Percentiles rank a stretch among this genome's conserved stretches.
phyloP scores from a whole-genome alignment of 2,329 filamentous ascomycete species.

The Penicillium rolfsii region DNA sequence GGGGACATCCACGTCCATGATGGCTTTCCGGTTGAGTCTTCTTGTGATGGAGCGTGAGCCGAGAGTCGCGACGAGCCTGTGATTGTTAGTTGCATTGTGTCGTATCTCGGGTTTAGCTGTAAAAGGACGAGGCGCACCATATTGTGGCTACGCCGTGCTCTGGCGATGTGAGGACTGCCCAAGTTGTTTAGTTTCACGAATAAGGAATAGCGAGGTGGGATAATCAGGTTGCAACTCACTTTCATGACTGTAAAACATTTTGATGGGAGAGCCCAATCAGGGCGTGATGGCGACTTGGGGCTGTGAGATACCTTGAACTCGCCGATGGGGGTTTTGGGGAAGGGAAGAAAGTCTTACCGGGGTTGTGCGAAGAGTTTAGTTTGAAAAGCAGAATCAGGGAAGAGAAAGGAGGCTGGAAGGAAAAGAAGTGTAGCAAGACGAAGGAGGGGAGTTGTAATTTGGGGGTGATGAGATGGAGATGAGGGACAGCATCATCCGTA shows the following conservation, averaged over 20 bases:
- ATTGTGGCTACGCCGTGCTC: constrained; percentile 94
- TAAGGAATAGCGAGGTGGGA: constrained; percentile 7
- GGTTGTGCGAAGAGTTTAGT: neutral
- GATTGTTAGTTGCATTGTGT: constrained; percentile 28
- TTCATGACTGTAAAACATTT: constrained; percentile 96
- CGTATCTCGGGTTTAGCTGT: neutral
- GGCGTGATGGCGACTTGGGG: neutral
- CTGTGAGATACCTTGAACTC: neutral
- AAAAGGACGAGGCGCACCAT: constrained; percentile 63
- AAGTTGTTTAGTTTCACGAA: constrained; percentile 26
- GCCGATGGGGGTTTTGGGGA: neutral
- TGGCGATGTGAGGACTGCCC: constrained; percentile 73
- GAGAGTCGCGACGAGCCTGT: constrained; percentile 87
- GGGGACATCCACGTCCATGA: constrained; percentile 82
- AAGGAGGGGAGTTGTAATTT: neutral
- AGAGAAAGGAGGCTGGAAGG: neutral
- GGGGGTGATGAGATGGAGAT: neutral
- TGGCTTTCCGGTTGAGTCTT: constrained; percentile 80
- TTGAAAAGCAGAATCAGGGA: neutral
- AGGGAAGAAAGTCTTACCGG: neutral
- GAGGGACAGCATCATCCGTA: neutral
- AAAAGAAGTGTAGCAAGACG: neutral
- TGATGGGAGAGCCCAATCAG: constrained; percentile 1
- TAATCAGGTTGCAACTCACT: constrained; percentile 59
- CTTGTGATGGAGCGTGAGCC: constrained; percentile 71